Percentiles rank a stretch among this genome's conserved stretches.
Conservation (phyloP, 805 yeast species). For the Saccharomycopsis olivae region DNA sequence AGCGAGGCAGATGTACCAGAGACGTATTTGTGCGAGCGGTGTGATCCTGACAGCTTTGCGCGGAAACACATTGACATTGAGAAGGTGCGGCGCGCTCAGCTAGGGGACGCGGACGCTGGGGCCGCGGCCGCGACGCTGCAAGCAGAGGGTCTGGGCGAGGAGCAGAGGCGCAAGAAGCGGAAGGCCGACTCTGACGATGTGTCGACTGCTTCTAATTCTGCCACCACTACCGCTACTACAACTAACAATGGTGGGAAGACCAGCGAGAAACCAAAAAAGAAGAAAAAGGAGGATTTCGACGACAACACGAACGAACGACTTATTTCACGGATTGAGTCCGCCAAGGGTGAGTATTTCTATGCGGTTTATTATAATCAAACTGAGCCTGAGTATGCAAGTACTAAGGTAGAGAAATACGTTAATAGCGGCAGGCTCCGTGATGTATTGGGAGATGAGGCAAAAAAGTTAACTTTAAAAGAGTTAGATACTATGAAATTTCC, state of each 20-base stretch:
- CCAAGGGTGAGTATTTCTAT: slow-evolving; percentile 19
- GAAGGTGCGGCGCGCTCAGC: slow-evolving; percentile 25
- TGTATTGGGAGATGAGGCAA: background rate
- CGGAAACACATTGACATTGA: slow-evolving; percentile 32
- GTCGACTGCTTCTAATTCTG: background rate
- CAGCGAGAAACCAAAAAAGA: slow-evolving; percentile 10
- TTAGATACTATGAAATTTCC: background rate
- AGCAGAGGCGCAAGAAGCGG: background rate
- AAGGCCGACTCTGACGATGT: background rate
- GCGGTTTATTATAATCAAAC: slow-evolving; percentile 19
- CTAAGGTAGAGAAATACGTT: slow-evolving; percentile 6
- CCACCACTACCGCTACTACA: background rate
- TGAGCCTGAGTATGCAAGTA: slow-evolving; percentile 16
- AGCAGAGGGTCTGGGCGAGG: slow-evolving; percentile 12
- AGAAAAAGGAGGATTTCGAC: slow-evolving; percentile 17
- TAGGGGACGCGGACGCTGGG: slow-evolving; percentile 19
- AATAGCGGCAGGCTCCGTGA: background rate
- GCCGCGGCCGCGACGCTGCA: slow-evolving; percentile 2
- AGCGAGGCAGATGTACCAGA: slow-evolving; percentile 75
- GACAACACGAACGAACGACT: slow-evolving; percentile 17
- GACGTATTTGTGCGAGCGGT: slow-evolving; percentile 65
- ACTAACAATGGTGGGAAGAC: background rate
- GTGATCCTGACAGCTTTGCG: slow-evolving; percentile 43
- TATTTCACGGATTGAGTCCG: slow-evolving; percentile 21
- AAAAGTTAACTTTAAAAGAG: background rate